A percentile compares a stretch with the other conserved stretches of the same genome.
Conservation (phyloP, 805 yeast genomes). For the Tetrapisispora nanseiensis region DNA sequence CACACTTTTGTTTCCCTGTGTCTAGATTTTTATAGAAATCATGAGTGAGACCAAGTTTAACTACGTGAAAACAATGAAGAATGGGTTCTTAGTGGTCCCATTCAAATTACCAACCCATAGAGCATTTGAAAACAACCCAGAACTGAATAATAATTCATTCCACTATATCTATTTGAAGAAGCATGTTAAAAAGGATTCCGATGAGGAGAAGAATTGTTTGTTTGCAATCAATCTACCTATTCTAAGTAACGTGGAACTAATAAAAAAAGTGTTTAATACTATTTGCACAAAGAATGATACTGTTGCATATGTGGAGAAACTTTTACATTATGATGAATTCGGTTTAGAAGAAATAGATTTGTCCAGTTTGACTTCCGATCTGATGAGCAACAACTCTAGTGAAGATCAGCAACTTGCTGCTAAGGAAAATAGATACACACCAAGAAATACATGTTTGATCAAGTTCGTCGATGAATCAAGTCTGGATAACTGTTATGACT, state of each 20-base stretch:
- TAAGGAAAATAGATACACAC: conserved; percentile 37
- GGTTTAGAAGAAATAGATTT: conserved; percentile 42
- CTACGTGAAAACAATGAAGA: conserved; percentile 21
- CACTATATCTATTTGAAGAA: conserved; percentile 63
- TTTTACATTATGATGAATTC: conserved; percentile 34
- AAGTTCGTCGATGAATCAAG: conserved; percentile 61
- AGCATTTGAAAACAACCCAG: conserved; percentile 7
- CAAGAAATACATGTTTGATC: conserved; percentile 65
- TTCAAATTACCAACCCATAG: conserved; percentile 21
- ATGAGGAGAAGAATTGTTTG: conserved; percentile 42
- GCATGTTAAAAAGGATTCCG: conserved; percentile 39
- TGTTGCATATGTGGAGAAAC: conserved; percentile 52
- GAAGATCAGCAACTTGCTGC: conserved; percentile 2
- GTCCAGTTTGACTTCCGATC: conserved; percentile 49
- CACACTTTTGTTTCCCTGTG: too few relatives aligned
- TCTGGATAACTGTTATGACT: conserved; percentile 44
- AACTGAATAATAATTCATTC: conserved; percentile 8
- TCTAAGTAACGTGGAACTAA: conserved; percentile 39
- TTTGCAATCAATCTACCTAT: conserved; percentile 73
- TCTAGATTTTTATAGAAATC: too few relatives aligned
- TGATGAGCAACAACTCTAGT: conserved; percentile 30
- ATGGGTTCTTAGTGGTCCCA: conserved; percentile 30
- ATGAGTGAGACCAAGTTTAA: neutral
- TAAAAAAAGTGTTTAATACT: conserved; percentile 48
- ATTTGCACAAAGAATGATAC: conserved; percentile 37